phyloP scores from a whole-genome alignment of 1,139 yeast species.

The Protomyces pachydermus region DNA sequence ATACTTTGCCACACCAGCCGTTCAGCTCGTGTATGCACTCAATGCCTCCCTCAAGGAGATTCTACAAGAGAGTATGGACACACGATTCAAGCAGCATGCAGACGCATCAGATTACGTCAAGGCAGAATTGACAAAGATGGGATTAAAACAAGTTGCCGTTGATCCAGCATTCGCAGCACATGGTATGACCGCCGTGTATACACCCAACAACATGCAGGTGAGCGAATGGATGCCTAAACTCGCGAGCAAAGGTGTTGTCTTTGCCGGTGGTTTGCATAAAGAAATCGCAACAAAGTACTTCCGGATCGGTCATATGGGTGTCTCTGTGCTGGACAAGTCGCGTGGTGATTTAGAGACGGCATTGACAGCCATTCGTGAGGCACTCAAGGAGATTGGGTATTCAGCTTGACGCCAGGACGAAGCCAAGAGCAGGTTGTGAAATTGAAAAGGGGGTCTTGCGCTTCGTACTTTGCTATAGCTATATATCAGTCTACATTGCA shows the following conservation, averaged over 20 bases:
- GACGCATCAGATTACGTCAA: conserved; percentile 64
- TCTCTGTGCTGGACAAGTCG: conserved; percentile 47
- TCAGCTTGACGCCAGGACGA: conserved; percentile 26
- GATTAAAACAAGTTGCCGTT: conserved; percentile 63
- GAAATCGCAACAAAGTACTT: conserved; percentile 76
- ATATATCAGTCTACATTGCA: background rate
- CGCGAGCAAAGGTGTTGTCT: conserved; percentile 65
- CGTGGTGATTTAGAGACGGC: conserved; percentile 45
- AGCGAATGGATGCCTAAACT: conserved; percentile 55
- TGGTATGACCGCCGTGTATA: conserved; percentile 82
- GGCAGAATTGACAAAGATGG: conserved; percentile 48
- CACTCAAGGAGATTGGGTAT: conserved; percentile 41
- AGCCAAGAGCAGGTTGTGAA: background rate
- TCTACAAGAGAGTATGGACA: conserved; percentile 52
- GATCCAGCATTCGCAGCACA: conserved; percentile 66
- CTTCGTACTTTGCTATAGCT: background rate
- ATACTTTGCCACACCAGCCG: conserved; percentile 92
- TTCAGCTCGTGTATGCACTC: conserved; percentile 77
- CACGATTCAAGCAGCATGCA: conserved; percentile 60
- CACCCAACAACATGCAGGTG: conserved; percentile 71
- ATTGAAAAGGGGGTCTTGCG: background rate
- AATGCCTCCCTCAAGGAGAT: conserved; percentile 73
- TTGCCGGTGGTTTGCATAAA: conserved; percentile 89
- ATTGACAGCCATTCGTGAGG: conserved; percentile 42
- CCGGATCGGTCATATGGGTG: conserved; percentile 96